Evolutionary conservation across 2,329 filamentous ascomycete species (phyloP).

Genomic region (Diplodia scrobiculata): DNA sequence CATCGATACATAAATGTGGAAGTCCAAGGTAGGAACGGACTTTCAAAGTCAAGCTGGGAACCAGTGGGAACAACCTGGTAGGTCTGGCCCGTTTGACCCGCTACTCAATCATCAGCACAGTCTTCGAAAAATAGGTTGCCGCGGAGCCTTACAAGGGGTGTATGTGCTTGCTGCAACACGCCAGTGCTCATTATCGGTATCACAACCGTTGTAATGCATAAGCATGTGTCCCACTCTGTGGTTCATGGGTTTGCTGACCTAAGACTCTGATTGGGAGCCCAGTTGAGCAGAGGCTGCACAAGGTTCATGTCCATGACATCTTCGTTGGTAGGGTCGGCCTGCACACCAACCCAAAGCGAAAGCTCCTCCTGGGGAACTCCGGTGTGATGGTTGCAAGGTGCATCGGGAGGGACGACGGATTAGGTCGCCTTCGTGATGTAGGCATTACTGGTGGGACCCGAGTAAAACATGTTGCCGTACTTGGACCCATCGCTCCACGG

Average conservation of each 20-base stretch:
- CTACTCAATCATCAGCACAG: neutral
- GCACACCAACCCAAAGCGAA: constrained; percentile 28
- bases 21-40: neutral
- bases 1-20: neutral
- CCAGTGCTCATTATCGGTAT: constrained; percentile 26
- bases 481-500: constrained; percentile 6
- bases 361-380: neutral
- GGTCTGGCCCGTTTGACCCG: neutral
- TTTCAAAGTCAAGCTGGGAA: constrained; percentile 10
- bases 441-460: constrained; percentile 26
- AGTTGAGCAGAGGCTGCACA: constrained; percentile 29
- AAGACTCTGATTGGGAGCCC: constrained; percentile 10
- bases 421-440: constrained; percentile 31
- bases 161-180: constrained; percentile 30
- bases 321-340: constrained; percentile 14
- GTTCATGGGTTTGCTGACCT: neutral
- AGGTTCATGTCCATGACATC: constrained; percentile 28
- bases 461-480: constrained; percentile 30
- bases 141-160: neutral
- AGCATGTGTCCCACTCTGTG: neutral
- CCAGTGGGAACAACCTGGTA: constrained; percentile 8
- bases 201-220: neutral
- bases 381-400: constrained; percentile 13
- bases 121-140: neutral
- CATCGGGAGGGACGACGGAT: constrained; percentile 20